Conservation (phyloP, 1,284 basidiomycete genomes). For the Fistulina hepatica region DNA sequence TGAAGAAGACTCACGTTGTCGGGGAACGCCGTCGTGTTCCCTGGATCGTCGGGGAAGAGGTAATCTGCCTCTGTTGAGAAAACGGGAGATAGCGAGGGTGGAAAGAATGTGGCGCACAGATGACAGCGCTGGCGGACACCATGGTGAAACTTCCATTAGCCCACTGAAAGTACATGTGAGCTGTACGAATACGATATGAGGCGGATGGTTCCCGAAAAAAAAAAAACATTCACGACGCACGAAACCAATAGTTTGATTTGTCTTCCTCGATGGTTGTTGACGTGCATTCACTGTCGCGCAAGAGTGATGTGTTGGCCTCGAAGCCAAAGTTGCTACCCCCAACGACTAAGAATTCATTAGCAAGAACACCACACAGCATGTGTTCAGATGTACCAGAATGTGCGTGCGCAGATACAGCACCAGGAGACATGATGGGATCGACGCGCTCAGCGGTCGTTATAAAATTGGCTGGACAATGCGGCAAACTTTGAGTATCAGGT, state of each 20-base stretch:
- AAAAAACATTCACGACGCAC: slow-evolving; percentile 17
- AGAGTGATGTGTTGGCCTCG: slow-evolving; percentile 21
- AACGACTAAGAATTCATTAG: no score
- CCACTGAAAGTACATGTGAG: slow-evolving; percentile 30
- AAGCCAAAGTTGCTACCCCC: slow-evolving; percentile 35
- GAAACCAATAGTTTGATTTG: slow-evolving; percentile 36
- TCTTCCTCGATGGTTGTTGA: slow-evolving; percentile 33
- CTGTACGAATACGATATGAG: neutral
- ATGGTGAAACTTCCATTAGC: slow-evolving; percentile 31
- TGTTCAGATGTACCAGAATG: no score
- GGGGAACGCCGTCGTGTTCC: slow-evolving; percentile 35
- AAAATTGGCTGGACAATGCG: no score
- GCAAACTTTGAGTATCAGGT: no score
- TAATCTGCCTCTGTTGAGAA: slow-evolving; percentile 29
- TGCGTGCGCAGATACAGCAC: no score
- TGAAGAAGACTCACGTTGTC: slow-evolving; percentile 30
- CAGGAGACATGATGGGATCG: no score
- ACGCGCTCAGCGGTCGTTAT: no score
- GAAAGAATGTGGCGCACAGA: slow-evolving; percentile 20
- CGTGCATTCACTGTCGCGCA: slow-evolving; percentile 31
- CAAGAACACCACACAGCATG: no score
- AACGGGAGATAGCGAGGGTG: slow-evolving; percentile 4
- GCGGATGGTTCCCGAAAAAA: neutral
- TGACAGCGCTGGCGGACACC: slow-evolving; percentile 28
- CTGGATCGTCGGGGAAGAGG: slow-evolving; percentile 31